Conservation (phyloP, 2,329 filamentous ascomycete genomes). For the Dactylellina leptospora region DNA sequence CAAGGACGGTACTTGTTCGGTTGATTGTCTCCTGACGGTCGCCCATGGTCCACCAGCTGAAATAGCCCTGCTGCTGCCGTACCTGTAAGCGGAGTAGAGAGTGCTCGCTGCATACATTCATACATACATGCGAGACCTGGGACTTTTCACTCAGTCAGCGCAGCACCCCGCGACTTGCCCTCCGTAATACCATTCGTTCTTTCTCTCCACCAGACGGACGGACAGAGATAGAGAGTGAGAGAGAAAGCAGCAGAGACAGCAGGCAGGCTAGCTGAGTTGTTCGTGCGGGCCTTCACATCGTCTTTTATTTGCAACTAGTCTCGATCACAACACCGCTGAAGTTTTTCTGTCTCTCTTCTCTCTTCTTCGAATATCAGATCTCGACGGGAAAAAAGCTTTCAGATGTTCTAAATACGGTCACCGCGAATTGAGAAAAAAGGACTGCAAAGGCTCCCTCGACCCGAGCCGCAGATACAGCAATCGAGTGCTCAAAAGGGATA, state of each 20-base stretch:
- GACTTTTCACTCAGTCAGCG: too few species aligned
- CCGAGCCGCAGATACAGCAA: neutral
- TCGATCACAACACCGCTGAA: too few species aligned
- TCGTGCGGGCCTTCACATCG: neutral
- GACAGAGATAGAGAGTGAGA: neutral
- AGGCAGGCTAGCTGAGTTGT: conserved; percentile 15
- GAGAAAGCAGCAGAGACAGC: conserved; percentile 2
- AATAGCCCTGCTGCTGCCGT: too few species aligned
- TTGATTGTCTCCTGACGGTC: conserved; percentile 45
- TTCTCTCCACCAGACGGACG: too few species aligned
- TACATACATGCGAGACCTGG: too few species aligned
- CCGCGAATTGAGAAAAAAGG: neutral
- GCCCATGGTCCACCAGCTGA: conserved; percentile 1
- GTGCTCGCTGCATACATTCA: neutral
- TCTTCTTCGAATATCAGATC: too few species aligned
- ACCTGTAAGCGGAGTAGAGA: neutral
- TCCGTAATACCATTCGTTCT: too few species aligned
- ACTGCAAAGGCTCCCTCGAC: neutral
- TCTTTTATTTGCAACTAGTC: neutral
- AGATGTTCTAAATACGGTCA: conserved; percentile 14
- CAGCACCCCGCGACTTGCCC: too few species aligned
- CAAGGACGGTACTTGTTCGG: conserved; percentile 7
- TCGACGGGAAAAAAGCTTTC: neutral
- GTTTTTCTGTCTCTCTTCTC: too few species aligned
- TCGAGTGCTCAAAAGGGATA: neutral